Conservation (phyloP, 1,284 basidiomycete species). For the Boletus mariae region DNA sequence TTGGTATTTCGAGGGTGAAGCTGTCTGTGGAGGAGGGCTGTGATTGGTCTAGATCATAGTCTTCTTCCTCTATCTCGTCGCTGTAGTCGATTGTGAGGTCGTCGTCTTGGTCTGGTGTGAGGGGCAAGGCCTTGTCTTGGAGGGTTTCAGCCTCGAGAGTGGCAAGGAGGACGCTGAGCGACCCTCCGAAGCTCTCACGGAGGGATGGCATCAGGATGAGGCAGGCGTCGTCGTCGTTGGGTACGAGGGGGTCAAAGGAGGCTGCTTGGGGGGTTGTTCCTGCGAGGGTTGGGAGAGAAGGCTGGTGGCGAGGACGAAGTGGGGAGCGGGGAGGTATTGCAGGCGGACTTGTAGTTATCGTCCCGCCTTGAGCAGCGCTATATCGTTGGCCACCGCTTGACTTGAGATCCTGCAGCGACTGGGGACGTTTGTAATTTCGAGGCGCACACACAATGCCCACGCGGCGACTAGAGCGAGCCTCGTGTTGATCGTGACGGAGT, state of each 20-base stretch:
- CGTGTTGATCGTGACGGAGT: constrained; percentile 23
- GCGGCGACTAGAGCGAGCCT: constrained; percentile 30
- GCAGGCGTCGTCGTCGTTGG: constrained; percentile 10
- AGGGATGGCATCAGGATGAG: constrained; percentile 27
- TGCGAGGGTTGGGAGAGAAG: neutral
- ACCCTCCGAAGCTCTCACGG: constrained; percentile 29
- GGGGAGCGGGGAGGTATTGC: constrained; percentile 30
- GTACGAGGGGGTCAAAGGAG: neutral
- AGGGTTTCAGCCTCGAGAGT: constrained; percentile 30
- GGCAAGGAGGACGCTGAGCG: constrained; percentile 27
- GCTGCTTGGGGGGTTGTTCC: constrained; percentile 13
- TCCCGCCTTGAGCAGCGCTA: constrained; percentile 9
- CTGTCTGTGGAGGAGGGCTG: constrained; percentile 25
- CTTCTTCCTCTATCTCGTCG: constrained; percentile 29
- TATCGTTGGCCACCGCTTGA: constrained; percentile 12
- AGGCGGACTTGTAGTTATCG: constrained; percentile 14
- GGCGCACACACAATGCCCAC: constrained; percentile 29
- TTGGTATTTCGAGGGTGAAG: constrained; percentile 18
- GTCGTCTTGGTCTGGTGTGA: constrained; percentile 27
- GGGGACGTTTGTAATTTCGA: constrained; percentile 33
- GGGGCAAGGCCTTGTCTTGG: constrained; percentile 30
- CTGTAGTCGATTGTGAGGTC: constrained; percentile 16
- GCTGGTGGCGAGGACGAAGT: constrained; percentile 11
- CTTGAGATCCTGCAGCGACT: constrained; percentile 29
- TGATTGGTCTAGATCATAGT: constrained; percentile 22